Conservation (phyloP, 1,139 yeast species). For the Eremothecium cymbalariae region DNA sequence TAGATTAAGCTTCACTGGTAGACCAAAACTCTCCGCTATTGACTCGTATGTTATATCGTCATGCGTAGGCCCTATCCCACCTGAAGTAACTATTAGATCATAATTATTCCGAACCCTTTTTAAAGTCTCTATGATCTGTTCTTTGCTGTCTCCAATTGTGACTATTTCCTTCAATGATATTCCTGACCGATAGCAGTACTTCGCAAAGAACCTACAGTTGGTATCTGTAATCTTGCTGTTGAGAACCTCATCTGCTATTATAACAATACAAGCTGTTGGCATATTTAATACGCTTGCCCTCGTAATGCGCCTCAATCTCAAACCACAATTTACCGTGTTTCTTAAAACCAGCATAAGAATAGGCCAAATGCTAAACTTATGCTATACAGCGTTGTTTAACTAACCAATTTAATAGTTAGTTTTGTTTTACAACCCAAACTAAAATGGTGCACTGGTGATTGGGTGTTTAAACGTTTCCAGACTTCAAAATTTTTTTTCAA, state of each 20-base stretch:
- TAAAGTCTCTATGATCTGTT: conserved; percentile 53
- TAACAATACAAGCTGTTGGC: conserved; percentile 23
- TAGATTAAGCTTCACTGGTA: conserved; percentile 45
- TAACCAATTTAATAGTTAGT: no score
- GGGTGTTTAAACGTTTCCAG: conserved; percentile 1
- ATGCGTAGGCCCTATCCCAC: conserved; percentile 83
- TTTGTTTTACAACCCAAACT: no score
- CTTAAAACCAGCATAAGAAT: neutral
- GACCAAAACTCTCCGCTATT: conserved; percentile 52
- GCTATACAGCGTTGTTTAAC: no score
- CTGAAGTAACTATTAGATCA: conserved; percentile 70
- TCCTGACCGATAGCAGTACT: conserved; percentile 56
- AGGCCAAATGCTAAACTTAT: neutral
- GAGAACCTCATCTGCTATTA: conserved; percentile 81
- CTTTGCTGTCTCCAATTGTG: conserved; percentile 69
- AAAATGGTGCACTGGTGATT: no score
- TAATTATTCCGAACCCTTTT: conserved; percentile 42
- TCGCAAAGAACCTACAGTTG: conserved; percentile 65
- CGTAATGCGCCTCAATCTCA: neutral
- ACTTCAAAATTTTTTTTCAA: neutral
- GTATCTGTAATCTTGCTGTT: conserved; percentile 83
- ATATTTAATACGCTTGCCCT: neutral
- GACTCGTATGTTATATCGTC: conserved; percentile 79
- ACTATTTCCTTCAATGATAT: conserved; percentile 57
- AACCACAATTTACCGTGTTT: neutral